Evolutionary conservation across 2,329 filamentous ascomycete species (phyloP).

Genomic region (Botrytis medusae): DNA sequence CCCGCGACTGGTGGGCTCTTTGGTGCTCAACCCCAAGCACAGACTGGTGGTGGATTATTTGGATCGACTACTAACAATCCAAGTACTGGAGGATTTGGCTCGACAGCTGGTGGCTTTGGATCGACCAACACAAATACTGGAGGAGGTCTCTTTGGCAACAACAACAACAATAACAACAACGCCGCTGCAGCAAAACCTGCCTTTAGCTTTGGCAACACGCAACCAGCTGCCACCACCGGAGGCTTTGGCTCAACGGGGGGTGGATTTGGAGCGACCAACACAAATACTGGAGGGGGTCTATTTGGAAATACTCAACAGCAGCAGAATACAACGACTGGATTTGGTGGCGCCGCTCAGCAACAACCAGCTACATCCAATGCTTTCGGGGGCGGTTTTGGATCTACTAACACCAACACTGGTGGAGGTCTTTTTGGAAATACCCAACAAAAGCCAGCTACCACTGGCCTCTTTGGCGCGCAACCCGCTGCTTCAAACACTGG

Average conservation of each 20-base stretch:
- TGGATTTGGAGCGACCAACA: conserved; percentile 30
- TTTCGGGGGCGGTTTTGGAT: conserved; percentile 41
- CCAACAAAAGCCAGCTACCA: conserved; percentile 43
- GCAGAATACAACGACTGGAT: conserved; percentile 38
- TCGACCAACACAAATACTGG: conserved; percentile 36
- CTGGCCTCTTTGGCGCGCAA: conserved; percentile 46
- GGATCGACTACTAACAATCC: conserved; percentile 28
- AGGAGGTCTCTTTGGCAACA: conserved; percentile 34
- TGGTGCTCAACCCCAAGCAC: conserved; percentile 41
- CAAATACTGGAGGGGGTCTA: conserved; percentile 36
- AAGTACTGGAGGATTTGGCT: conserved; percentile 45
- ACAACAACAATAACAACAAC: conserved; percentile 38
- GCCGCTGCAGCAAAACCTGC: conserved; percentile 43
- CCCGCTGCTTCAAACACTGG: conserved; percentile 40
- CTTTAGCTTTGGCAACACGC: conserved; percentile 36
- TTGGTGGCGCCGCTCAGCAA: conserved; percentile 43
- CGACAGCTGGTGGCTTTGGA: conserved; percentile 36
- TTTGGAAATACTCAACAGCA: conserved; percentile 42
- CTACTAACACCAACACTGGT: conserved; percentile 39
- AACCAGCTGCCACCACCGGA: conserved; percentile 28
- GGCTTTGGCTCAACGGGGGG: conserved; percentile 35
- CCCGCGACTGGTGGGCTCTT: conserved; percentile 44
- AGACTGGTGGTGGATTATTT: conserved; percentile 31
- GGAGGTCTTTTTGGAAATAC: conserved; percentile 41
- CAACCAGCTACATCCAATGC: conserved; percentile 42